A percentile compares a stretch with the other conserved stretches of the same genome.
Conservation (phyloP, 805 yeast species). For the Starmerella apis region DNA sequence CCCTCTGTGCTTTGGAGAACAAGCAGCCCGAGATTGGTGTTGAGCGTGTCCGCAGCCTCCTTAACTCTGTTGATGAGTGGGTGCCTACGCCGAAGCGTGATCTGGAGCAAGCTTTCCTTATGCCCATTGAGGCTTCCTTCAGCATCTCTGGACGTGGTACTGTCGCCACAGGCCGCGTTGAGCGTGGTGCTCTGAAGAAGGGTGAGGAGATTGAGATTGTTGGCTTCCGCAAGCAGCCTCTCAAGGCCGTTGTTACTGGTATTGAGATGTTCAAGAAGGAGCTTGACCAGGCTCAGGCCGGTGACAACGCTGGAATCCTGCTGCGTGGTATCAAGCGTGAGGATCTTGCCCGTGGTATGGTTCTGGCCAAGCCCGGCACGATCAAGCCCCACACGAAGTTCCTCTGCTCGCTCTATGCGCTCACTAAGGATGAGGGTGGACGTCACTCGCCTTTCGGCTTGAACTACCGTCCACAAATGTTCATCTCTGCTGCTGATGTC, state of each 20-base stretch:
- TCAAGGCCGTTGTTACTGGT: slow-evolving; percentile 94
- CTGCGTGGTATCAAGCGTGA: slow-evolving; percentile 98
- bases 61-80: slow-evolving; percentile 85
- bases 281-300: slow-evolving; percentile 94
- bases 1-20: slow-evolving; percentile 88
- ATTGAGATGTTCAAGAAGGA: slow-evolving; percentile 99
- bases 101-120: slow-evolving; percentile 87
- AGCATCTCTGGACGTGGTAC: slow-evolving; percentile 99
- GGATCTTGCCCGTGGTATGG: slow-evolving; percentile 95
- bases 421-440: slow-evolving; percentile 98
- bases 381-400: slow-evolving; percentile 88
- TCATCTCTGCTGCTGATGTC: slow-evolving; percentile 91
- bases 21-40: slow-evolving; percentile 84
- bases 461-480: slow-evolving; percentile 97
- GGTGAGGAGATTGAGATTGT: slow-evolving; percentile 98
- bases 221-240: slow-evolving; percentile 74
- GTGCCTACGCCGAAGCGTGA: slow-evolving; percentile 97
- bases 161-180: slow-evolving; percentile 97
- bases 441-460: slow-evolving; percentile 96
- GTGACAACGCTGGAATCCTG: slow-evolving; percentile 97
- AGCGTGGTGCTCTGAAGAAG: slow-evolving; percentile 93
- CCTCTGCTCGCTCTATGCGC: slow-evolving; percentile 83
- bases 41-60: slow-evolving; percentile 67
- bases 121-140: slow-evolving; percentile 96
- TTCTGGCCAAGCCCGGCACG: slow-evolving; percentile 82